phyloP scores from a whole-genome alignment of 495 filamentous ascomycete genomes.

The Hypoxylon fragiforme region DNA sequence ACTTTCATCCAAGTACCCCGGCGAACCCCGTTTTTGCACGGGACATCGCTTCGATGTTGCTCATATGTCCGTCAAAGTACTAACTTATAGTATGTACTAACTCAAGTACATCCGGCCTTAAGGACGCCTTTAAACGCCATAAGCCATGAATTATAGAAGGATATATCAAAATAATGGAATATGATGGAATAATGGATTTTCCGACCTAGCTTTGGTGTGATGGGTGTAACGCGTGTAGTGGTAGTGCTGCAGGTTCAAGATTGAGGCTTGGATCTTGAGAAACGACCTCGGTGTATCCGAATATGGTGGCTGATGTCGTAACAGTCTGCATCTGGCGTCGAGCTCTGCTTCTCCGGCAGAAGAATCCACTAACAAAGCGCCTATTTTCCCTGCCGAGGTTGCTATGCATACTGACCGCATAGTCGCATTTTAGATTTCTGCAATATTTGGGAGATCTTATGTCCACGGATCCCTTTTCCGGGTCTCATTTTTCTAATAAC shows the following conservation, averaged over 20 bases:
- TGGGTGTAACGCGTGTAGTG: too few species aligned
- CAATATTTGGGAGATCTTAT: conserved; percentile 34
- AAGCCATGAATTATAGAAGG: not conserved
- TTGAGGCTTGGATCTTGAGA: too few species aligned
- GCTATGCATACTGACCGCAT: conserved; percentile 18
- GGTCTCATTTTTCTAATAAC: conserved; percentile 11
- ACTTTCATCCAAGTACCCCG: conserved; percentile 9
- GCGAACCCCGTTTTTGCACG: conserved; percentile 21
- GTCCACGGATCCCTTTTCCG: conserved; percentile 21
- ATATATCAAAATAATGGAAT: too few species aligned
- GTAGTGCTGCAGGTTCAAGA: too few species aligned
- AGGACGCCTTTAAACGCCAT: not conserved
- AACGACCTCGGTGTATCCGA: conserved; percentile 25
- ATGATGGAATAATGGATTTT: conserved; percentile 13
- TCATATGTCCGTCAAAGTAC: not conserved
- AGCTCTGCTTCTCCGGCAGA: conserved; percentile 21
- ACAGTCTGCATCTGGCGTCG: conserved; percentile 13
- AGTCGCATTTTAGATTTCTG: conserved; percentile 17
- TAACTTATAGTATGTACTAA: too few species aligned
- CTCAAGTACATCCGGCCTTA: not conserved
- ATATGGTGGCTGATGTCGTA: conserved; percentile 19
- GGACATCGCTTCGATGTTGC: not conserved
- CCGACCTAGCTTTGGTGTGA: not conserved
- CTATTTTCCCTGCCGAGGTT: conserved; percentile 11
- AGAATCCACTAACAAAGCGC: not conserved